phyloP scores from a whole-genome alignment of 805 yeast species.

The Citeromyces nyonsensis region DNA sequence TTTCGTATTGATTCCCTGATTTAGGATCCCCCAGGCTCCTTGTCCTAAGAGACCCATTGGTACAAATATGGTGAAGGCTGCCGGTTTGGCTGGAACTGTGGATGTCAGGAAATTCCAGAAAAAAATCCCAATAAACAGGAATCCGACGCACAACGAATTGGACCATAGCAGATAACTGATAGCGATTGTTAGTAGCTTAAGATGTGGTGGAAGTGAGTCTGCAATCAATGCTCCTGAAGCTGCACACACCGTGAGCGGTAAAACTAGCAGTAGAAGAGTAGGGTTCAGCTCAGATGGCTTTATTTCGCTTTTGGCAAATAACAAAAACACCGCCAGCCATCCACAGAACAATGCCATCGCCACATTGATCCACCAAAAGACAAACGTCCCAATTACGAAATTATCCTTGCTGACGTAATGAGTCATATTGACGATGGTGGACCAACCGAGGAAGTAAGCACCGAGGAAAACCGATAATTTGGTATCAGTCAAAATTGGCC shows the following conservation, averaged over 20 bases:
- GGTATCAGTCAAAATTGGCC: constrained; percentile 20
- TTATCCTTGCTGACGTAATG: constrained; percentile 22
- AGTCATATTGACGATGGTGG: constrained; percentile 47
- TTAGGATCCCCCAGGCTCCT: constrained; percentile 54
- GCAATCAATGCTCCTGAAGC: constrained; percentile 51
- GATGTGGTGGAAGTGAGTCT: constrained; percentile 21
- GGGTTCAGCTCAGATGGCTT: constrained; percentile 31
- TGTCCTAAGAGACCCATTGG: constrained; percentile 83
- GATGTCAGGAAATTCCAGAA: constrained; percentile 41
- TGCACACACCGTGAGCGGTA: constrained; percentile 62
- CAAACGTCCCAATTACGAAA: constrained; percentile 23
- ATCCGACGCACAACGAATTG: constrained; percentile 48
- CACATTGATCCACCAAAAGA: constrained; percentile 61
- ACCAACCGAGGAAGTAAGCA: constrained; percentile 67
- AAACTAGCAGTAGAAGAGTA: constrained; percentile 57
- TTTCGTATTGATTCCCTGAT: constrained; percentile 10
- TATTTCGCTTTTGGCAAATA: constrained; percentile 18
- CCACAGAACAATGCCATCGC: constrained; percentile 38
- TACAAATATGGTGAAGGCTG: constrained; percentile 52
- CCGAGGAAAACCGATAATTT: constrained; percentile 53
- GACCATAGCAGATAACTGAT: constrained; percentile 50
- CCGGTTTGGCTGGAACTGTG: constrained; percentile 39
- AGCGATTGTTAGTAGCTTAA: constrained; percentile 35
- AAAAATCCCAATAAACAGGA: constrained; percentile 37
- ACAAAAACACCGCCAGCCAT: constrained; percentile 41